These are phyloP conservation scores for Bolboschoenoplectus hybrid DNA, from an alignment of 202 grass and related monocot species.

Conservation along the genomic window DNA sequence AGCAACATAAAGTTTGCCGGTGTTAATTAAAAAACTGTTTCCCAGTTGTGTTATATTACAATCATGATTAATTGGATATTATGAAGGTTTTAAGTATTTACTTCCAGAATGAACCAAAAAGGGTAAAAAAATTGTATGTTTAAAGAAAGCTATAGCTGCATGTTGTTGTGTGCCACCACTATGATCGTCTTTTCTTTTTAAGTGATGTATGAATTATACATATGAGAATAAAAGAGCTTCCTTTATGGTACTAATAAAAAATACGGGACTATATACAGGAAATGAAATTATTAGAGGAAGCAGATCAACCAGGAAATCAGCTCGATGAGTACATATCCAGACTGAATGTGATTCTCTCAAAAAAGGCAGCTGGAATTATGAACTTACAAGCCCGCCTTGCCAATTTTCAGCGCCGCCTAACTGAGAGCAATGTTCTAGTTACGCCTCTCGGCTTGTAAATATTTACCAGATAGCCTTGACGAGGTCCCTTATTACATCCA, in stretches of 20 bases:
- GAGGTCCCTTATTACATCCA: slow-evolving; percentile 2
- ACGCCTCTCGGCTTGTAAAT: slow-evolving; percentile 36
- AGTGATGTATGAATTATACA: not conserved
- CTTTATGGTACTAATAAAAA: not conserved
- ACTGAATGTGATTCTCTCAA: slow-evolving; percentile 46
- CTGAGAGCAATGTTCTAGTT: slow-evolving; percentile 52
- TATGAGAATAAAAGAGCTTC: not conserved
- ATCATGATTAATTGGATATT: slow-evolving; percentile 5
- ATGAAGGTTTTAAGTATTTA: not conserved
- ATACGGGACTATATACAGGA: slow-evolving; percentile 42
- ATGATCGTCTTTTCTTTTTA: not conserved
- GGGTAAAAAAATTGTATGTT: not conserved
- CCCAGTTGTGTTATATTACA: not conserved
- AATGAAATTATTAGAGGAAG: slow-evolving; percentile 58
- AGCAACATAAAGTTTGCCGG: not conserved
- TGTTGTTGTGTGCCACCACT: not conserved
- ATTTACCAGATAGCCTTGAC: slow-evolving; percentile 24
- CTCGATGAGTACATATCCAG: slow-evolving; percentile 52
- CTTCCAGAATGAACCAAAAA: not conserved
- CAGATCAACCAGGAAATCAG: slow-evolving; percentile 50
- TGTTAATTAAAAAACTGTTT: slow-evolving; percentile 3
- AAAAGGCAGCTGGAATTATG: slow-evolving; percentile 52
- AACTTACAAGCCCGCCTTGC: slow-evolving; percentile 49
- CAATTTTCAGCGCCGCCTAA: slow-evolving; percentile 42
- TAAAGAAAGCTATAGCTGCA: slow-evolving; percentile 15